phyloP scores from a whole-genome alignment of 805 yeast genomes.

The Kuraishia cidri region DNA sequence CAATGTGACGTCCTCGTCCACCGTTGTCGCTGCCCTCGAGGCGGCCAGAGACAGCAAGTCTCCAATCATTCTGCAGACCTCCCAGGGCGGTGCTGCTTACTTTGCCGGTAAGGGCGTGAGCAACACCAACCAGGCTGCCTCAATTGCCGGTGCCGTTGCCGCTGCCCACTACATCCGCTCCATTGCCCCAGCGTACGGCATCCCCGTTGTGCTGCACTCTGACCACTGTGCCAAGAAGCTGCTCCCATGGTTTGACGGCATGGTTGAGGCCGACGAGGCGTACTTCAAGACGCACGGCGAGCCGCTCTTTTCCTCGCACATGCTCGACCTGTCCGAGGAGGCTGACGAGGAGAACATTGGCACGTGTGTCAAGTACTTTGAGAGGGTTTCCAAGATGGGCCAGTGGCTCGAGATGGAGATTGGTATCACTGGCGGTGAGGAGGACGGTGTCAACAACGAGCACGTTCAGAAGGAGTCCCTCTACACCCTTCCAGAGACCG shows the following conservation, averaged over 20 bases:
- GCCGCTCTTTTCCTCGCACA: constrained; percentile 97
- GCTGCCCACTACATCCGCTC: constrained; percentile 97
- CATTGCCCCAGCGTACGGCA: constrained; percentile 92
- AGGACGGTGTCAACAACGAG: constrained; percentile 99
- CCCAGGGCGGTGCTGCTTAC: constrained; percentile 99
- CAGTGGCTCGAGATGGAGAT: constrained; percentile 99
- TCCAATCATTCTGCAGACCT: constrained; percentile 94
- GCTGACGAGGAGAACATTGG: constrained; percentile 91
- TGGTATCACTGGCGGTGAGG: constrained; percentile 99
- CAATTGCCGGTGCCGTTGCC: constrained; percentile 91
- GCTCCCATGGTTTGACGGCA: constrained; percentile 98
- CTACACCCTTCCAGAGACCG: constrained; percentile 95
- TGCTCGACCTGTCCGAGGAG: constrained; percentile 98
- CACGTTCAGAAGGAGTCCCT: constrained; percentile 77
- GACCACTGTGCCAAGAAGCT: constrained; percentile 99
- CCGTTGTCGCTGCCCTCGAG: constrained; percentile 93
- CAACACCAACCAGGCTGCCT: constrained; percentile 89
- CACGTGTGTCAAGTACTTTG: constrained; percentile 90
- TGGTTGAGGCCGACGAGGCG: constrained; percentile 94
- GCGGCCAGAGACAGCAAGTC: constrained; percentile 93
- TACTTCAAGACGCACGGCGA: constrained; percentile 80
- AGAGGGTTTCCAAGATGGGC: constrained; percentile 85
- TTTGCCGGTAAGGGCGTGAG: constrained; percentile 99
- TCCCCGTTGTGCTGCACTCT: constrained; percentile 95
- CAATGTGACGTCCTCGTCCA: constrained; percentile 95